These are phyloP conservation scores for Didymosphaeria variabile DNA, from an alignment of 2,329 filamentous ascomycete species.

Conservation along the genomic window DNA sequence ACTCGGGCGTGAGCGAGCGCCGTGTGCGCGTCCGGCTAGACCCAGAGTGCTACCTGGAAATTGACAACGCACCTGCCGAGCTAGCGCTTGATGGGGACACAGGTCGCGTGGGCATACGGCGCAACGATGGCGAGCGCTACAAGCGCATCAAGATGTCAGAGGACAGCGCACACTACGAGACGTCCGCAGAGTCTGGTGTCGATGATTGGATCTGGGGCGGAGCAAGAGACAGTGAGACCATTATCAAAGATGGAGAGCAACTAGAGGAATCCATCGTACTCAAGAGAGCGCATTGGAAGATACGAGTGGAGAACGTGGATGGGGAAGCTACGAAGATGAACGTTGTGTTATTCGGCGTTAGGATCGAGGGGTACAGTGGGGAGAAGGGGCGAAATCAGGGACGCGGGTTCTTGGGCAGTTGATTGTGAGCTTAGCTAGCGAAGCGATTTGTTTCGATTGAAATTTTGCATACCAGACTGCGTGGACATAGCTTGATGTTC, in stretches of 20 bases:
- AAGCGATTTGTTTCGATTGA: not conserved
- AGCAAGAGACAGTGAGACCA: constrained; percentile 15
- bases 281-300: constrained; percentile 50
- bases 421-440: not conserved
- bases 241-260: constrained; percentile 25
- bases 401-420: constrained; percentile 67
- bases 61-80: constrained; percentile 34
- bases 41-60: constrained; percentile 33
- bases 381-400: constrained; percentile 72
- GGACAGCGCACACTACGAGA: constrained; percentile 46
- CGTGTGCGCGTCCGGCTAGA: constrained; percentile 60
- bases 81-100: constrained; percentile 26
- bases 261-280: constrained; percentile 46
- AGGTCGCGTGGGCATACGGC: constrained; percentile 29
- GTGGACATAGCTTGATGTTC: not conserved
- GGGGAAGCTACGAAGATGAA: constrained; percentile 66
- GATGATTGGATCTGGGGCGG: constrained; percentile 32
- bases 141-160: constrained; percentile 28
- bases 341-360: constrained; percentile 78
- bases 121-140: not conserved
- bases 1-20: constrained; percentile 75
- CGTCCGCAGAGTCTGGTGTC: constrained; percentile 10
- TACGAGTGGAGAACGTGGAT: constrained; percentile 64
- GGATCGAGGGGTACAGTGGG: constrained; percentile 74
- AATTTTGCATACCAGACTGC: not conserved